Base-by-base conservation (phyloP, 495 filamentous ascomycete species). In the Aspergillus incahuasiensis region DNA sequence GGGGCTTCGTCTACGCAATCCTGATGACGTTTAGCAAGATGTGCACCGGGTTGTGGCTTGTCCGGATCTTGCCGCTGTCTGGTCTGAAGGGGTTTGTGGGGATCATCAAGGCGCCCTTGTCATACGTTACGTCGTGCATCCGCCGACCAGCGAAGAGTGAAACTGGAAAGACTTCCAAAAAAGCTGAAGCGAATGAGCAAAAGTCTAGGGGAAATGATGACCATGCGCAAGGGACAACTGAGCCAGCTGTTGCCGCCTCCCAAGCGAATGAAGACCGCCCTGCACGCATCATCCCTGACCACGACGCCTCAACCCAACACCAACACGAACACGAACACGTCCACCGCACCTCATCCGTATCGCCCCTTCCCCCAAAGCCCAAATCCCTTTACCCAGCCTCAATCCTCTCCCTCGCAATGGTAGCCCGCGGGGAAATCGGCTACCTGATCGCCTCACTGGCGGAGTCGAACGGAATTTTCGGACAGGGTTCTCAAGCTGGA, bases 371-470 rank as follows among this genome's bases (percentile, higher is more conserved):
- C 58, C 7, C 64, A 67, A 79, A 79, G 28, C 78, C 79, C 0
- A 72, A 75, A 32, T 85, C 82, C 5, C 70, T 86, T 4, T 84
- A 86, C 46, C 83, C 85, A 6, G 66, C 83, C 2, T 67, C 76
- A 0, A 82, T 89, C 7, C 58, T 89, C 13, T 76, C 78, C 0
- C 63, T 74, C 34, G 80, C 86, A 0, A 92, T 92, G 88, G 80
- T 87, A 0, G 82, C 89, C 0, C 79, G 88, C 32, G 89, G 89
- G 3, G 89, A 95, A 63, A 86, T 92, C 22, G 88, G 88, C 0
- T 89, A 90, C 52, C 69, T 92, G 19, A 88, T 94, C 55, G 84
- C 87, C 6, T 84, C 87, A 3, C 66, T 90, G 4, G 86, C 85
- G 0, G 70, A 86, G 50, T 79, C 77, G 11, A 64, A 79, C 21